These are phyloP conservation scores for Rossbeevera mucosa DNA, from an alignment of 768 basidiomycete species.

Conservation along the genomic window DNA sequence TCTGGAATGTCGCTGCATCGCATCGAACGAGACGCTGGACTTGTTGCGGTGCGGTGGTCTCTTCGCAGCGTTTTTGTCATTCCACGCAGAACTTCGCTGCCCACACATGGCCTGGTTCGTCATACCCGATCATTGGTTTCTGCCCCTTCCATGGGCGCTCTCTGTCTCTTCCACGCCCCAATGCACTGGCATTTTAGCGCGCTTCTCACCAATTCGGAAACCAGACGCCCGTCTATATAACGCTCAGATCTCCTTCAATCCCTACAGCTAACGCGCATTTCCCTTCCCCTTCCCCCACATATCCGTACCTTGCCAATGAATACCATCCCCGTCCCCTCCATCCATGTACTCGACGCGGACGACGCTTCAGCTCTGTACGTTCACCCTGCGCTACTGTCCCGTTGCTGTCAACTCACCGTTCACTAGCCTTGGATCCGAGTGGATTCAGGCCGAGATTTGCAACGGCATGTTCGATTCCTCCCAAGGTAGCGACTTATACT, in stretches of 20 bases:
- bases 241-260: not conserved
- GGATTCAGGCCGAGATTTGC: not conserved
- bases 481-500: not conserved
- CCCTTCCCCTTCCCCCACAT: not conserved
- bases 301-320: slow-evolving; percentile 14
- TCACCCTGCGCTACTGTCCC: slow-evolving; percentile 5
- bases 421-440: slow-evolving; percentile 7
- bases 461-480: not conserved
- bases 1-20: no score
- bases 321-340: slow-evolving; percentile 17
- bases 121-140: slow-evolving; percentile 4
- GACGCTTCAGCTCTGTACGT: slow-evolving; percentile 13
- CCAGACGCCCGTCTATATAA: slow-evolving; percentile 17
- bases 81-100: slow-evolving; percentile 7
- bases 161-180: not conserved
- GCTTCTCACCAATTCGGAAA: slow-evolving; percentile 8
- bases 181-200: slow-evolving; percentile 10
- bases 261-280: slow-evolving; percentile 7
- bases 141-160: slow-evolving; percentile 7
- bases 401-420: slow-evolving; percentile 7
- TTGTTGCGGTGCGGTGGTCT: no score
- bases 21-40: no score
- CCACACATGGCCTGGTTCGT: slow-evolving; percentile 1
- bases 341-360: slow-evolving; percentile 14
- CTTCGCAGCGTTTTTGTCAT: no score